Percentiles rank a stretch among this genome's conserved stretches.
Evolutionary conservation across 164 flowering plant genomes (phyloP).

Genomic region (Vitis rupestris): DNA sequence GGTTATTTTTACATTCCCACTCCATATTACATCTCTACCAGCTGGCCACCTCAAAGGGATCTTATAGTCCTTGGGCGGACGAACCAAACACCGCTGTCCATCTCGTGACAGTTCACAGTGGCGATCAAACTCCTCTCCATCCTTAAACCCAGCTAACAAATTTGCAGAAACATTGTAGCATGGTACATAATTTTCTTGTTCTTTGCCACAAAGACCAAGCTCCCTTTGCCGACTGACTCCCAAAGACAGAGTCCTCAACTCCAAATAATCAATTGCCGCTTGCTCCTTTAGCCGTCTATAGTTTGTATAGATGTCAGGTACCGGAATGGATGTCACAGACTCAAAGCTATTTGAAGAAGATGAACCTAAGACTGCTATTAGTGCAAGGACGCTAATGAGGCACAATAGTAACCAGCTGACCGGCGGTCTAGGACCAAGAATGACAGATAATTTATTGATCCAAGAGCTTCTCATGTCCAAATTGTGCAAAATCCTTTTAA

Average conservation of each 20-base stretch:
- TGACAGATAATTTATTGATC: constrained; percentile 43
- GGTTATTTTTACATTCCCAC: constrained; percentile 88
- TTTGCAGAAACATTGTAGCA: constrained; percentile 81
- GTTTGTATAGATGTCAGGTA: constrained; percentile 46
- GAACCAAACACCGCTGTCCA: constrained; percentile 58
- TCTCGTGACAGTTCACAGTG: constrained; percentile 68
- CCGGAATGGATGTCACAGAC: constrained; percentile 25
- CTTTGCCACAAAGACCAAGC: constrained; percentile 79
- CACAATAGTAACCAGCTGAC: constrained; percentile 66
- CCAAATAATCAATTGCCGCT: constrained; percentile 65
- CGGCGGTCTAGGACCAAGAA: constrained; percentile 60
- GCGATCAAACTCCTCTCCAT: constrained; percentile 89
- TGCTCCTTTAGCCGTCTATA: constrained; percentile 83
- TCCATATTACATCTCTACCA: constrained; percentile 94
- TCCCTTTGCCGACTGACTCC: constrained; percentile 49
- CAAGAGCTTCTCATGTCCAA: constrained; percentile 87
- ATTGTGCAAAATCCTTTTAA: constrained; percentile 13
- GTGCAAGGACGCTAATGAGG: constrained; percentile 50
- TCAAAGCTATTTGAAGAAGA: constrained; percentile 51
- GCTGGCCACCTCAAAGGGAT: constrained; percentile 89
- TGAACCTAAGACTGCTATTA: constrained; percentile 61
- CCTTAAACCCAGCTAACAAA: constrained; percentile 62
- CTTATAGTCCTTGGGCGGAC: constrained; percentile 93
- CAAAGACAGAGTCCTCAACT: constrained; percentile 51
- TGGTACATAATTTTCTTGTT: constrained; percentile 79